Evolutionary conservation across 1,284 basidiomycete genomes (phyloP).

Genomic region (Sporisorium scitamineum): DNA sequence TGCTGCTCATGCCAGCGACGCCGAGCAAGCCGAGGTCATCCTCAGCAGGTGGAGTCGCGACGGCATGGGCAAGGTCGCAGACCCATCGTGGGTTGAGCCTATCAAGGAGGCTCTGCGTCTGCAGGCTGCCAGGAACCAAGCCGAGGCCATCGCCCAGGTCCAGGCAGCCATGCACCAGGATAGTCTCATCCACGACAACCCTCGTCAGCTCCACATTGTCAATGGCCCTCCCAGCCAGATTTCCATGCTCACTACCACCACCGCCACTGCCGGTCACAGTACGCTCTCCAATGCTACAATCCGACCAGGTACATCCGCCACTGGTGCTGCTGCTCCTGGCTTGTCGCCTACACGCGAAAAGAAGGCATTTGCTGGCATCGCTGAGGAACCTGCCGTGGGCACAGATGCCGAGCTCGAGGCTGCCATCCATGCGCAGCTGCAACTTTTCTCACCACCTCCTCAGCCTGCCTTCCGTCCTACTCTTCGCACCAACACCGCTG

Average conservation of each 20-base stretch:
- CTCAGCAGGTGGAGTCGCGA: constrained; percentile 90
- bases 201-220: constrained; percentile 59
- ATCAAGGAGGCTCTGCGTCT: constrained; percentile 84
- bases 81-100: constrained; percentile 80
- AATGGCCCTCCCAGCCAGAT: constrained; percentile 58
- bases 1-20: constrained; percentile 91
- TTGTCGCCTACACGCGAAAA: constrained; percentile 35
- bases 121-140: constrained; percentile 76
- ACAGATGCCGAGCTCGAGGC: constrained; percentile 31
- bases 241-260: constrained; percentile 53
- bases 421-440: constrained; percentile 39
- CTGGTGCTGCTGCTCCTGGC: not conserved
- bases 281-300: constrained; percentile 38
- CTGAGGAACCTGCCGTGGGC: constrained; percentile 37
- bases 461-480: constrained; percentile 33
- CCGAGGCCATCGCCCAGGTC: constrained; percentile 83
- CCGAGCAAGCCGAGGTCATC: constrained; percentile 88
- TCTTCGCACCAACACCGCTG: constrained; percentile 57
- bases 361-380: constrained; percentile 43
- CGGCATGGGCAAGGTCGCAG: constrained; percentile 80
- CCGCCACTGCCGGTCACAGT: constrained; percentile 56
- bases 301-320: constrained; percentile 1
- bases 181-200: constrained; percentile 71
- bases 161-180: constrained; percentile 69
- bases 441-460: constrained; percentile 9